phyloP scores from a whole-genome alignment of 2,329 filamentous ascomycete species.

The Nothopassalora personata region DNA sequence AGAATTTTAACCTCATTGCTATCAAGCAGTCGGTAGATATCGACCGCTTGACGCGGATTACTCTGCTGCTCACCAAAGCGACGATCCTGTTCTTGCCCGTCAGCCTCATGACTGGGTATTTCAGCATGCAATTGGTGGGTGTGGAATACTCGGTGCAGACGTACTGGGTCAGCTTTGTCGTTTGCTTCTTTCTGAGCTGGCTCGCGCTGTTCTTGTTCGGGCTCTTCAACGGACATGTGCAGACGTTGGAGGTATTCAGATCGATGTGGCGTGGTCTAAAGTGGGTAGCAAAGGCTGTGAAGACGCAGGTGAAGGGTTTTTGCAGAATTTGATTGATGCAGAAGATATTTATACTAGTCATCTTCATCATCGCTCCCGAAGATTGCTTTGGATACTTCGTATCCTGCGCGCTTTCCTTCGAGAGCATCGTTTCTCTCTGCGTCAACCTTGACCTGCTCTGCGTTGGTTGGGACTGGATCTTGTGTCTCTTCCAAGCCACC shows the following conservation, averaged over 20 bases:
- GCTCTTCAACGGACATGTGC: constrained; percentile 47
- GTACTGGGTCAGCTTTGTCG: constrained; percentile 65
- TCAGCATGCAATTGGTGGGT: constrained; percentile 59
- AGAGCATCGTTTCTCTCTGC: constrained; percentile 72
- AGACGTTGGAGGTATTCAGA: constrained; percentile 30
- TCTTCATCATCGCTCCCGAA: constrained; percentile 69
- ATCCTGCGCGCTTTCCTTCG: constrained; percentile 67
- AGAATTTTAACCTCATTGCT: constrained; percentile 75
- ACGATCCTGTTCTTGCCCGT: constrained; percentile 72
- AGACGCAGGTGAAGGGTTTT: background rate
- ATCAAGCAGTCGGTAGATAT: constrained; percentile 70
- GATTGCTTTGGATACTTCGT: constrained; percentile 83
- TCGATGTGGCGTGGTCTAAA: constrained; percentile 8
- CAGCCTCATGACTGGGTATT: constrained; percentile 69
- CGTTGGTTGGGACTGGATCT: constrained; percentile 10
- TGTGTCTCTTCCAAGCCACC: constrained; percentile 12
- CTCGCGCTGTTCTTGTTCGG: constrained; percentile 55
- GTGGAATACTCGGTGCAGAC: constrained; percentile 56
- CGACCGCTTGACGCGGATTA: constrained; percentile 65
- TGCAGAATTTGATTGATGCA: background rate
- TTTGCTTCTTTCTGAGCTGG: constrained; percentile 57
- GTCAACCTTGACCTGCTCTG: constrained; percentile 48
- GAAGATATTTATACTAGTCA: constrained; percentile 9
- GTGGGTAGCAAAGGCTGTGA: background rate
- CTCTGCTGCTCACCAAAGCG: constrained; percentile 67